A percentile compares a stretch with the other conserved stretches of the same genome.
These are phyloP conservation scores for Leishmania tropica DNA, from an alignment of 208 protist species.

Conservation along the genomic window DNA sequence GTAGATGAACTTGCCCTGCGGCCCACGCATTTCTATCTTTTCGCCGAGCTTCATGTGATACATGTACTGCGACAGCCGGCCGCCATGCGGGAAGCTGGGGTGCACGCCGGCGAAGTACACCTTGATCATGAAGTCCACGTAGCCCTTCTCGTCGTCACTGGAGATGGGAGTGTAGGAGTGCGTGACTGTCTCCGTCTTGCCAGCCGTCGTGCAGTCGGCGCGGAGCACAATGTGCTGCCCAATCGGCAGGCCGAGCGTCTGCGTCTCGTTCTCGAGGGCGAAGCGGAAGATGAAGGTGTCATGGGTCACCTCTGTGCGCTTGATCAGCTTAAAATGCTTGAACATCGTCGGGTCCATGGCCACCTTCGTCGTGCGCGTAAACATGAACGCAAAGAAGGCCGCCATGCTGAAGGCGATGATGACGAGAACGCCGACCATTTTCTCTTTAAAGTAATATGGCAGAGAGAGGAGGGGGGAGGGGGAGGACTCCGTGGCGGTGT, in stretches of 20 bases:
- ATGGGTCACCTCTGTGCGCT: constrained; percentile 65
- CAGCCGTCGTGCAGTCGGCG: constrained; percentile 40
- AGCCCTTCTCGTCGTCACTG: constrained; percentile 85
- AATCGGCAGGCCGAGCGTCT: constrained; percentile 79
- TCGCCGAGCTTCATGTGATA: constrained; percentile 82
- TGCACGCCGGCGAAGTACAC: constrained; percentile 88
- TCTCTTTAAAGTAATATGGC: neutral
- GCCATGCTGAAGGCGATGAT: constrained; percentile 25
- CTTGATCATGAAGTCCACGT: constrained; percentile 94
- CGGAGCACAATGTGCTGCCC: constrained; percentile 81
- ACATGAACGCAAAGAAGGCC: constrained; percentile 34
- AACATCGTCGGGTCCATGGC: constrained; percentile 61
- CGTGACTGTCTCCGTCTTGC: constrained; percentile 55
- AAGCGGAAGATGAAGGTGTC: constrained; percentile 87
- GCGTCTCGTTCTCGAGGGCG: constrained; percentile 46
- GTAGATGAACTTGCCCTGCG: constrained; percentile 92
- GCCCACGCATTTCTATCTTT: constrained; percentile 87
- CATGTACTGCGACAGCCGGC: constrained; percentile 90
- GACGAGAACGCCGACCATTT: constrained; percentile 27
- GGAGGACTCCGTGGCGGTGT: neutral
- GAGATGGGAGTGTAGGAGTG: constrained; percentile 93
- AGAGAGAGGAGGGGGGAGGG: neutral
- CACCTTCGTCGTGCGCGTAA: constrained; percentile 26
- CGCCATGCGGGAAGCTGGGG: constrained; percentile 87
- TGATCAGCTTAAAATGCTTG: constrained; percentile 57